Evolutionary conservation across 257 asterid genomes (phyloP).

Genomic region (Solanum pimpinellifolium): DNA sequence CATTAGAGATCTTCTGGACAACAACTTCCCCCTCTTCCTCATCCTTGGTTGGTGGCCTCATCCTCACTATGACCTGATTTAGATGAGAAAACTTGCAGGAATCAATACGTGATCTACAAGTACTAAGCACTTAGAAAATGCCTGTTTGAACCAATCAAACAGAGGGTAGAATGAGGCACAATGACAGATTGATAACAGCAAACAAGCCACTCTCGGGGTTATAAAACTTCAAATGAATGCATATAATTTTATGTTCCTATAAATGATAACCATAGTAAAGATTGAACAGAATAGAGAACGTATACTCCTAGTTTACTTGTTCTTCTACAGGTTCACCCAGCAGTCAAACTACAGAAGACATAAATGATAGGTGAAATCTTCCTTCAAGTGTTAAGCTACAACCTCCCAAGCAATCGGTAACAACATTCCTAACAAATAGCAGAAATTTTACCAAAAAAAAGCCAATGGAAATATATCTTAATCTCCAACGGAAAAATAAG

Average conservation of each 20-base stretch:
- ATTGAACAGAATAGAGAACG: background rate
- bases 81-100: background rate
- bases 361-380: background rate
- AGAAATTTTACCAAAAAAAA: background rate
- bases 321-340: background rate
- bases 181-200: background rate
- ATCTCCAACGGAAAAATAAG: background rate
- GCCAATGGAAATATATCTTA: background rate
- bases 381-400: background rate
- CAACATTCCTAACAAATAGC: background rate
- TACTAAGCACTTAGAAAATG: background rate
- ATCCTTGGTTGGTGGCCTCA: constrained; percentile 73
- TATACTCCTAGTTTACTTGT: background rate
- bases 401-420: background rate
- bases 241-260: background rate
- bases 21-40: constrained; percentile 69
- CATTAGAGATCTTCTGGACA: constrained; percentile 52
- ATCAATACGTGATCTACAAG: background rate
- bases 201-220: background rate
- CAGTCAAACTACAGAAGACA: background rate
- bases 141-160: background rate
- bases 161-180: background rate
- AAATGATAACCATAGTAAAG: background rate
- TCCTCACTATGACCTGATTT: constrained; percentile 76
- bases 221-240: background rate